Percentiles rank a stretch among this genome's conserved stretches.
Conservation (phyloP, 2,329 filamentous ascomycete species). For the Bipolaris sorokiniana region DNA sequence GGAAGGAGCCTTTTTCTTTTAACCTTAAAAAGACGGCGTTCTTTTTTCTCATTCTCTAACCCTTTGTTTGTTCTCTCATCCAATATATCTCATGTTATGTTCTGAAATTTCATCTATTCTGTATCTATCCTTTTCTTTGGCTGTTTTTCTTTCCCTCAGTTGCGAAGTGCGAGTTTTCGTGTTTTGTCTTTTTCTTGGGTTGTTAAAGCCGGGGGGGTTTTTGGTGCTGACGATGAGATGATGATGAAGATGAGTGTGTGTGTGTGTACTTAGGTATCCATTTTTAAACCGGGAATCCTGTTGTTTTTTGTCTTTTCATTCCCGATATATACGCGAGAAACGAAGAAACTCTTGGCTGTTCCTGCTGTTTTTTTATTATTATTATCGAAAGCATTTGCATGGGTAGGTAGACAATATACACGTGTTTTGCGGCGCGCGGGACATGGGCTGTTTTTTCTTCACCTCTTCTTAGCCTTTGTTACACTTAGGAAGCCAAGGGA, state of each 20-base stretch:
- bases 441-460: too few relatives aligned
- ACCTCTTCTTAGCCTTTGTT: too few relatives aligned
- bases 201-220: too few relatives aligned
- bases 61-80: background rate
- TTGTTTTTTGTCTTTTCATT: background rate
- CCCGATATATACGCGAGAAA: background rate
- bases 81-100: background rate
- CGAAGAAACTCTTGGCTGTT: background rate
- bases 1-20: constrained; percentile 9
- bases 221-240: background rate
- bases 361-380: background rate
- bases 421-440: too few relatives aligned
- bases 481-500: too few relatives aligned
- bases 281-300: background rate
- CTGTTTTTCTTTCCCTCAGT: background rate
- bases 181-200: background rate
- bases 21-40: constrained; percentile 17
- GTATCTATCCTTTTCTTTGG: constrained; percentile 1
- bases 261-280: background rate
- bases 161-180: background rate
- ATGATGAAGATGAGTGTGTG: background rate
- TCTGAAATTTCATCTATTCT: background rate
- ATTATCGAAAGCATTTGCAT: background rate
- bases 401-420: background rate
- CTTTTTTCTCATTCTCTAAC: background rate